Base-by-base conservation (phyloP, 495 filamentous ascomycete species). In the Daldinia vernicosa region DNA sequence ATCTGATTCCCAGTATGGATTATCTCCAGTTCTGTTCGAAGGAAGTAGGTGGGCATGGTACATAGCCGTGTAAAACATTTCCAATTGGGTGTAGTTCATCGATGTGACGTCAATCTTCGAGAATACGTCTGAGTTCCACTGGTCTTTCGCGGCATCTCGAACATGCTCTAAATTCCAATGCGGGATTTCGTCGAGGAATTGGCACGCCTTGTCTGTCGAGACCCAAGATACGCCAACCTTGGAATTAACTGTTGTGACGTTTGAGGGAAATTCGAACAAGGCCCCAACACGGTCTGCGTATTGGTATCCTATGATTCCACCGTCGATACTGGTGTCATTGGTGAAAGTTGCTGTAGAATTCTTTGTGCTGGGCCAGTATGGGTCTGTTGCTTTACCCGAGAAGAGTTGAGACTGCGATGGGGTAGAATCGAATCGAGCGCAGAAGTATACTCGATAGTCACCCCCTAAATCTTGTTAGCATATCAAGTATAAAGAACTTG, bases 31-130 rank as follows among this genome's bases (percentile, higher is more conserved):
- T 15, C 86, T 53, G 70, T 92, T 89, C 9, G 89, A 89, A 0
- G 90, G 90, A 28, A 92, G 81, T 27, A 91, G 69, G 67, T 89
- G 86, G 87, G 91, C 90, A 70, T 87, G 86, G 65, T 91, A 90
- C 6, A 92, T 78, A 8, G 86, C 86, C 0, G 84, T 82, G 72
- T 92, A 92, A 19, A 91, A 77, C 28, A 89, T 72, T 37, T 77
- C 71, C 4, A 91, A 79, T 19, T 86, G 86, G 5, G 79, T 82
- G 15, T 70, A 53, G 63, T 89, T 86, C 26, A 81, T 86, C 51
- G 80, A 85, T 0, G 83, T 79, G 5, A 87, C 86, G 6, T 82
- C 83, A 50, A 91, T 82, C 60, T 87, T 88, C 19, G 83, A 85
- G 22, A 92, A 80, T 1, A 92, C 86, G 26, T 88, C 81, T 1